phyloP scores from a whole-genome alignment of 768 basidiomycete genomes.

The Lactarius sp. region DNA sequence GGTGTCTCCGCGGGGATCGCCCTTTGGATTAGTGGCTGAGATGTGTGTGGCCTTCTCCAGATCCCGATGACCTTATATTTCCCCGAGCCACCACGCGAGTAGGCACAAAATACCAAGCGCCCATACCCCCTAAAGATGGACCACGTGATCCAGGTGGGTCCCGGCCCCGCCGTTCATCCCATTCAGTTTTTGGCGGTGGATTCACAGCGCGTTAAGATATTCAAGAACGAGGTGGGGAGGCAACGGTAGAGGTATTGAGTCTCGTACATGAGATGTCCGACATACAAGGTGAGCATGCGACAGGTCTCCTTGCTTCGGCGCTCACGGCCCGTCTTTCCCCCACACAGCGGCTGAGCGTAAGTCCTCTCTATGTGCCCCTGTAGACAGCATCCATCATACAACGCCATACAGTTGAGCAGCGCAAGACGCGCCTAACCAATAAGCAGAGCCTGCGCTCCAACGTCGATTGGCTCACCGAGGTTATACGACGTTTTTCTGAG shows the following conservation, averaged over 20 bases:
- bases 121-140: constrained; percentile 39
- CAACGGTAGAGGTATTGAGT: constrained; percentile 68
- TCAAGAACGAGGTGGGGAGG: constrained; percentile 64
- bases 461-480: constrained; percentile 83
- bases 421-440: constrained; percentile 51
- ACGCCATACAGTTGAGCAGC: constrained; percentile 53
- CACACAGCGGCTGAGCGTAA: constrained; percentile 53
- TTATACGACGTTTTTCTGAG: constrained; percentile 64
- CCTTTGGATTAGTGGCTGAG: constrained; percentile 5
- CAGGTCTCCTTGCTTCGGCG: constrained; percentile 29
- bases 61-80: constrained; percentile 95
- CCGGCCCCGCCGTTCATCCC: not conserved
- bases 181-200: not conserved
- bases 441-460: constrained; percentile 48
- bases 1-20: not conserved
- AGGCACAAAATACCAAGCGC: constrained; percentile 80
- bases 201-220: constrained; percentile 22
- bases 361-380: constrained; percentile 23
- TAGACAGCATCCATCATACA: not conserved
- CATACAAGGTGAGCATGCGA: constrained; percentile 48
- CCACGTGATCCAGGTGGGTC: constrained; percentile 29
- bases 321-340: constrained; percentile 21
- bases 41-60: constrained; percentile 38
- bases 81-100: constrained; percentile 90
- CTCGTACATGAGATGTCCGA: constrained; percentile 59